These are phyloP conservation scores for Firmiana major DNA, from an alignment of 345 rosid species.

Conservation along the genomic window DNA sequence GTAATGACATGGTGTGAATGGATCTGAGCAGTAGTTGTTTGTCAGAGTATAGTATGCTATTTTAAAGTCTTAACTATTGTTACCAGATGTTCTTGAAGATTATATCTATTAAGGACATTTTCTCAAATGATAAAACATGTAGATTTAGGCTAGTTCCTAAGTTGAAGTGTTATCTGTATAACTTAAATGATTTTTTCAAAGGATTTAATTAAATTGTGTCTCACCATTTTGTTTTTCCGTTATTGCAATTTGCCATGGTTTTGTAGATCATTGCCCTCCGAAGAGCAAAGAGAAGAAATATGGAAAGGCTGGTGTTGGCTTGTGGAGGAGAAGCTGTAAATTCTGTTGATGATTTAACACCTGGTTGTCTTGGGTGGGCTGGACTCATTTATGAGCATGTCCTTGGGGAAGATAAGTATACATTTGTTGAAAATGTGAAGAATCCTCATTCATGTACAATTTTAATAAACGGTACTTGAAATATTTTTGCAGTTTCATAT, in stretches of 20 bases:
- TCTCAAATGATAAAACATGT: not conserved
- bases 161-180: not conserved
- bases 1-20: not conserved
- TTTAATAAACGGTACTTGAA: conserved; percentile 72
- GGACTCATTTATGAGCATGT: conserved; percentile 91
- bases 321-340: conserved; percentile 98
- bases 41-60: not conserved
- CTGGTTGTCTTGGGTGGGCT: conserved; percentile 96
- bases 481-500: not conserved
- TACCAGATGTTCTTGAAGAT: not conserved
- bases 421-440: conserved; percentile 94
- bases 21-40: not conserved
- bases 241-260: conserved; percentile 6
- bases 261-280: conserved; percentile 86
- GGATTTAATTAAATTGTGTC: not conserved
- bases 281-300: conserved; percentile 98
- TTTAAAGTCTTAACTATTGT: not conserved
- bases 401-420: conserved; percentile 96
- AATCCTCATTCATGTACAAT: conserved; percentile 90
- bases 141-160: not conserved
- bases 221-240: not conserved
- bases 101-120: not conserved
- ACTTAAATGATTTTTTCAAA: not conserved
- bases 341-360: conserved; percentile 80
- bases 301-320: conserved; percentile 93